phyloP scores from a whole-genome alignment of 305 asterid species.

The Fraxinus baroniana region DNA sequence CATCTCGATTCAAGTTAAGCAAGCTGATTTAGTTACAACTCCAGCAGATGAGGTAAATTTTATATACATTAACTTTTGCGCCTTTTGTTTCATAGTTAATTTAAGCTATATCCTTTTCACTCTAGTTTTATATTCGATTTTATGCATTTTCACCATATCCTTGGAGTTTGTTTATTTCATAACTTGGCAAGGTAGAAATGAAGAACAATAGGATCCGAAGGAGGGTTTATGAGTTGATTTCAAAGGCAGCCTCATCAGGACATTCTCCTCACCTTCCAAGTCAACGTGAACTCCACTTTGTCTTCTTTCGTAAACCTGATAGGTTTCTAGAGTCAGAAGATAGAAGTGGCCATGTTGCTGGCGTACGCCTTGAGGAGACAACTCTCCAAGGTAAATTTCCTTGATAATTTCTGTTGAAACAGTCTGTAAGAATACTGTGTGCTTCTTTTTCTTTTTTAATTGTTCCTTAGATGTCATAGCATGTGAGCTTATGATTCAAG shows the following conservation, averaged over 20 bases:
- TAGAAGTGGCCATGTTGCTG: constrained; percentile 55
- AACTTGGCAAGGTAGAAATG: constrained; percentile 71
- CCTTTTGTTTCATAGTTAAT: neutral
- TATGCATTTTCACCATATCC: constrained; percentile 9
- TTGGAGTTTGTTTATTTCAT: constrained; percentile 31
- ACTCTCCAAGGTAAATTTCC: constrained; percentile 55
- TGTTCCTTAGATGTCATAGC: neutral
- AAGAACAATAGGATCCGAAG: constrained; percentile 80
- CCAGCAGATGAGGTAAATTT: constrained; percentile 75
- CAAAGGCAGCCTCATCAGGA: constrained; percentile 59
- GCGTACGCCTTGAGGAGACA: constrained; percentile 78
- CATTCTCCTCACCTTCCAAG: constrained; percentile 31
- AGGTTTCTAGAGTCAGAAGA: constrained; percentile 59
- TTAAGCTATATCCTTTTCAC: neutral
- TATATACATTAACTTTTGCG: neutral
- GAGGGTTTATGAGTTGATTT: constrained; percentile 83
- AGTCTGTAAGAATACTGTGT: neutral
- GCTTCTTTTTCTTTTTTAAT: constrained; percentile 2
- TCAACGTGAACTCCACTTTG: constrained; percentile 80
- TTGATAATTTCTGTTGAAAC: neutral
- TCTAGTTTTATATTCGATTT: neutral
- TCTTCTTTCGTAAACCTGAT: constrained; percentile 82
- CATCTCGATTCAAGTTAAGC: constrained; percentile 49
- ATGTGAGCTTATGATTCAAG: neutral
- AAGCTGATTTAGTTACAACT: constrained; percentile 57